Percentiles rank a stretch among this genome's conserved stretches.
Evolutionary conservation across 805 yeast genomes (phyloP).

Genomic region (Yarrowia hollandica): DNA sequence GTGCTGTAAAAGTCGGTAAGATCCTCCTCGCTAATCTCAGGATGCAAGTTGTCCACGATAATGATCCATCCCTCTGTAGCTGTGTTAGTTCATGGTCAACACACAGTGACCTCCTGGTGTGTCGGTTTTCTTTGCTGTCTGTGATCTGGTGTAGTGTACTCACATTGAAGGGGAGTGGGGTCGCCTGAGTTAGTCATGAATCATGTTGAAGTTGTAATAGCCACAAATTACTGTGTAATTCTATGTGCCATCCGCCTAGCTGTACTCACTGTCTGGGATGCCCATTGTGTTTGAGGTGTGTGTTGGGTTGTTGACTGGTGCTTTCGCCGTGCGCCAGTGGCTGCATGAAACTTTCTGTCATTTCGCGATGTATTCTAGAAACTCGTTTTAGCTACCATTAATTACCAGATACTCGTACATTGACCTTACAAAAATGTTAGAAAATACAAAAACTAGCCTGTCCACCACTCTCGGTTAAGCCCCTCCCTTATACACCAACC

Average conservation of each 20-base stretch:
- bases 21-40: constrained; percentile 51
- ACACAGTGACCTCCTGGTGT: no score
- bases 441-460: no score
- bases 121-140: no score
- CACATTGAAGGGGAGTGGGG: constrained; percentile 9
- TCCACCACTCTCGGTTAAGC: no score
- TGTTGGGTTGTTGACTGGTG: not conserved
- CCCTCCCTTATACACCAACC: not conserved
- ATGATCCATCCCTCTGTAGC: constrained; percentile 50
- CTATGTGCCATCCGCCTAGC: not conserved
- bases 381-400: no score
- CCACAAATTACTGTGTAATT: no score
- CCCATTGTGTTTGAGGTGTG: constrained; percentile 2
- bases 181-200: constrained; percentile 13
- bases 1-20: constrained; percentile 47
- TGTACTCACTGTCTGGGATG: not conserved
- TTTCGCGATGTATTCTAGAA: no score
- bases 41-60: constrained; percentile 46
- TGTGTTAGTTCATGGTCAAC: constrained; percentile 33
- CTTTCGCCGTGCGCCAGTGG: not conserved
- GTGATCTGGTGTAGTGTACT: constrained; percentile 1
- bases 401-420: no score
- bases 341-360: constrained; percentile 10
- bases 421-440: no score
- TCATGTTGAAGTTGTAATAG: not conserved